Evolutionary conservation across 768 basidiomycete genomes (phyloP).

Genomic region (Lactarius sanguifluus): DNA sequence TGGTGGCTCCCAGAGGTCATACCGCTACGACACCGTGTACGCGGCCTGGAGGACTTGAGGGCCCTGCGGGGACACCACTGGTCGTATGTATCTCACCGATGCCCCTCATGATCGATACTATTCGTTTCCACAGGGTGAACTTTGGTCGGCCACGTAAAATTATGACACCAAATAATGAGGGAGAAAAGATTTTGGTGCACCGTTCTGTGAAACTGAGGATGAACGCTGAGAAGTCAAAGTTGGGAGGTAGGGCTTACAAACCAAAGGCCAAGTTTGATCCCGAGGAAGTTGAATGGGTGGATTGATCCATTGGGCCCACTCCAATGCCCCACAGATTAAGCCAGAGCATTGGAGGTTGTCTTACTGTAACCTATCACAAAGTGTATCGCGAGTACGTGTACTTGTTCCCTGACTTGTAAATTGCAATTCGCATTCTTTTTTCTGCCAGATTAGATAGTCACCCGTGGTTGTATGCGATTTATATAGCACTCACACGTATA

Average conservation of each 20-base stretch:
- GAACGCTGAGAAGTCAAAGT: constrained; percentile 30
- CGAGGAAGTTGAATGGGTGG: constrained; percentile 28
- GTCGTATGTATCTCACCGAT: constrained; percentile 7
- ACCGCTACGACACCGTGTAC: constrained; percentile 30
- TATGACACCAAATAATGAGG: not conserved
- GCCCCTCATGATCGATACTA: not conserved
- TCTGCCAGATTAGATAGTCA: too few species aligned
- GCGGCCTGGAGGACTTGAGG: not conserved
- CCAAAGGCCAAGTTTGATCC: constrained; percentile 36
- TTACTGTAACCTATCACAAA: not conserved
- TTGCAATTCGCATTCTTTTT: not conserved
- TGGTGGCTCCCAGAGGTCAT: constrained; percentile 71
- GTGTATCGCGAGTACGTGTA: not conserved
- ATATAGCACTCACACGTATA: too few species aligned
- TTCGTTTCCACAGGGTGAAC: constrained; percentile 8
- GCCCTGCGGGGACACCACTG: not conserved
- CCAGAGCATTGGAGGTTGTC: not conserved
- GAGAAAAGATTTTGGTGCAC: constrained; percentile 10
- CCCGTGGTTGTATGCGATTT: too few species aligned
- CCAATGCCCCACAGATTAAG: not conserved
- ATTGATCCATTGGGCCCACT: constrained; percentile 21
- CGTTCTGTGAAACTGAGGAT: constrained; percentile 16
- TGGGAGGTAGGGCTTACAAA: constrained; percentile 32
- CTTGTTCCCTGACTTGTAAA: not conserved
- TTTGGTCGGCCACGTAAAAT: constrained; percentile 2